Evolutionary conservation across 192 early-diverging fungal genomes (phyloP).

Genomic region (Backusella tuberculispora): DNA sequence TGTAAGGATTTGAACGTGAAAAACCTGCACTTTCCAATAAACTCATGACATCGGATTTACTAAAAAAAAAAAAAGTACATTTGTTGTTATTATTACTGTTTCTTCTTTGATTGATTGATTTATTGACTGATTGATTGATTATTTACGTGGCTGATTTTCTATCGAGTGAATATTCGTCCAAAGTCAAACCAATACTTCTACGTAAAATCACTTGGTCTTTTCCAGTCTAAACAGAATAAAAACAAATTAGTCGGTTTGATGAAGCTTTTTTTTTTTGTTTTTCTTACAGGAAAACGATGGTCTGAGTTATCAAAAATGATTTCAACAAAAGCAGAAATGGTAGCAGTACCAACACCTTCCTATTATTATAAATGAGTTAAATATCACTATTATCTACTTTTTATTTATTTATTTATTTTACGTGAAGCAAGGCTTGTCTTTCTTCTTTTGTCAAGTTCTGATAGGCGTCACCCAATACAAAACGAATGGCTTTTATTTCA

Average conservation of each 20-base stretch:
- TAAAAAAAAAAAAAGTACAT: slow-evolving; percentile 36
- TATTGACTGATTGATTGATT: not conserved
- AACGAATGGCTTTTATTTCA: slow-evolving; percentile 78
- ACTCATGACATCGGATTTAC: slow-evolving; percentile 90
- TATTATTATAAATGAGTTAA: slow-evolving; percentile 35
- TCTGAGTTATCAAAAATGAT: slow-evolving; percentile 97
- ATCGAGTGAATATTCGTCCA: slow-evolving; percentile 99
- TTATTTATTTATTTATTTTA: slow-evolving; percentile 35
- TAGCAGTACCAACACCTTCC: slow-evolving; percentile 90
- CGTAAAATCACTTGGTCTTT: slow-evolving; percentile 89
- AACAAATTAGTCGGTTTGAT: not conserved
- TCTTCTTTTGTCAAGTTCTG: slow-evolving; percentile 91
- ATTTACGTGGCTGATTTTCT: slow-evolving; percentile 83
- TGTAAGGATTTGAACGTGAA: slow-evolving; percentile 96
- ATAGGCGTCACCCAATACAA: slow-evolving; percentile 96
- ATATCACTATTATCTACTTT: not conserved
- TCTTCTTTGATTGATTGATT: not conserved
- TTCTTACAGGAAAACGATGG: slow-evolving; percentile 83
- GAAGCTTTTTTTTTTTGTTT: not conserved
- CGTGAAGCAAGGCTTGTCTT: slow-evolving; percentile 91
- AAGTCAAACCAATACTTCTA: slow-evolving; percentile 94
- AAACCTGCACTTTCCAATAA: slow-evolving; percentile 96
- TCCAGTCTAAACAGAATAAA: slow-evolving; percentile 63
- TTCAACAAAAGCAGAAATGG: slow-evolving; percentile 96
- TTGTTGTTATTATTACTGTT: not conserved